Conservation (phyloP, 2,329 filamentous ascomycete species). For the Myriosclerotinia curreyana region DNA sequence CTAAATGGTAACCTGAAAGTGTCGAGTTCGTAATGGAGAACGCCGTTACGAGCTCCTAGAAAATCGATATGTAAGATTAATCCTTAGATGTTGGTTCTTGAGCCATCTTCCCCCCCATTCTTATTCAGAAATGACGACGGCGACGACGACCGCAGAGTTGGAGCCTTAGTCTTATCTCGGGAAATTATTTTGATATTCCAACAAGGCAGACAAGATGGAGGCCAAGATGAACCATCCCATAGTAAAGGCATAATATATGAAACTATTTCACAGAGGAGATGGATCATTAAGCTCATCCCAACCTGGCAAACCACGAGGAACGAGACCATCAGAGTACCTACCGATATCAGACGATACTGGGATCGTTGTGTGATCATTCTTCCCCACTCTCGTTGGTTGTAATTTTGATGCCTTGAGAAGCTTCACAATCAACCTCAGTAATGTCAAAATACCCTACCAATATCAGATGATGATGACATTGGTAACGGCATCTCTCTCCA, state of each 20-base stretch:
- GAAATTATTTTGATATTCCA: neutral
- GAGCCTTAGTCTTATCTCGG: neutral
- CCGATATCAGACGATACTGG: constrained; percentile 3
- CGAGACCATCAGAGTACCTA: neutral
- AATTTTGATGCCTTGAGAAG: neutral
- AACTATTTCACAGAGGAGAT: neutral
- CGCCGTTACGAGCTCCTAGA: constrained; percentile 5
- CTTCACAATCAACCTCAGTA: neutral
- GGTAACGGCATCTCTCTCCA: neutral
- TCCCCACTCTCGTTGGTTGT: neutral
- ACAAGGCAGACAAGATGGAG: constrained; percentile 10
- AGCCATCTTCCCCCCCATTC: neutral
- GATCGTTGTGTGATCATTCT: neutral
- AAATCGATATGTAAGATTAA: neutral
- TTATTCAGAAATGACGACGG: neutral
- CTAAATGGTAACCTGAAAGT: constrained; percentile 4
- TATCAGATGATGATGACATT: neutral
- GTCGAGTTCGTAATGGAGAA: neutral
- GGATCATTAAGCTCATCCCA: constrained; percentile 16
- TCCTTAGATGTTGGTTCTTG: neutral
- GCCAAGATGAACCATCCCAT: neutral
- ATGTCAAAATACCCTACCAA: no score
- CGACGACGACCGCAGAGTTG: neutral
- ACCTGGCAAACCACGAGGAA: constrained; percentile 7
- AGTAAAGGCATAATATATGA: neutral